phyloP scores from a whole-genome alignment of 1,139 yeast genomes.

The Geotrichum cucujoidarum region DNA sequence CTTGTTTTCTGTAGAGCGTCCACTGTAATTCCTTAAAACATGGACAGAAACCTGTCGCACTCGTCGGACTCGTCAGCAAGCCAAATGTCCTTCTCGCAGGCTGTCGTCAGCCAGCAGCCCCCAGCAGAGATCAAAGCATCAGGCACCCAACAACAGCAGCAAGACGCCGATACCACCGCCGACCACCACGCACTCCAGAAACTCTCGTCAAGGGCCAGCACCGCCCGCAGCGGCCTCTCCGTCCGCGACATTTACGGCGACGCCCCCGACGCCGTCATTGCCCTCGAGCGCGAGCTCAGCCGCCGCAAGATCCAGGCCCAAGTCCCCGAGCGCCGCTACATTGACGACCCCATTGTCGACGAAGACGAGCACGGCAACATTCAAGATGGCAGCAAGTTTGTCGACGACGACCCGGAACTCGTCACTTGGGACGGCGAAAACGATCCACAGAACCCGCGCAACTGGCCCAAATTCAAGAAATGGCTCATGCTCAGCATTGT shows the following conservation, averaged over 20 bases:
- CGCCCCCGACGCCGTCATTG: slow-evolving; percentile 8
- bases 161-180: neutral
- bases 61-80: too few species aligned
- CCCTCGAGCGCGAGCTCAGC: slow-evolving; percentile 10
- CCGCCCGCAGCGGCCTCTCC: neutral
- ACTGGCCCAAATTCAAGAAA: slow-evolving; percentile 48
- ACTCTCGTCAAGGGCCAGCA: neutral
- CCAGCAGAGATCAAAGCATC: neutral
- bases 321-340: slow-evolving; percentile 4
- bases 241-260: slow-evolving; percentile 17
- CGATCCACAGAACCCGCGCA: slow-evolving; percentile 58
- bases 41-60: too few species aligned
- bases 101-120: neutral
- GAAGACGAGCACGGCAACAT: slow-evolving; percentile 9
- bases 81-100: too few species aligned
- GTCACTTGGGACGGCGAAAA: slow-evolving; percentile 62
- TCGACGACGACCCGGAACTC: slow-evolving; percentile 53
- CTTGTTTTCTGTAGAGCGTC: too few species aligned
- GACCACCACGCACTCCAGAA: neutral
- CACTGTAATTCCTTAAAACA: too few species aligned
- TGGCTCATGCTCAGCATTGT: slow-evolving; percentile 47
- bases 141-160: neutral
- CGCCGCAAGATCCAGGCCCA: slow-evolving; percentile 7
- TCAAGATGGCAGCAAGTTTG: slow-evolving; percentile 47
- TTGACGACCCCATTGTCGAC: slow-evolving; percentile 15